phyloP scores from a whole-genome alignment of 768 basidiomycete genomes.

The Pleurotus cornucopiae region DNA sequence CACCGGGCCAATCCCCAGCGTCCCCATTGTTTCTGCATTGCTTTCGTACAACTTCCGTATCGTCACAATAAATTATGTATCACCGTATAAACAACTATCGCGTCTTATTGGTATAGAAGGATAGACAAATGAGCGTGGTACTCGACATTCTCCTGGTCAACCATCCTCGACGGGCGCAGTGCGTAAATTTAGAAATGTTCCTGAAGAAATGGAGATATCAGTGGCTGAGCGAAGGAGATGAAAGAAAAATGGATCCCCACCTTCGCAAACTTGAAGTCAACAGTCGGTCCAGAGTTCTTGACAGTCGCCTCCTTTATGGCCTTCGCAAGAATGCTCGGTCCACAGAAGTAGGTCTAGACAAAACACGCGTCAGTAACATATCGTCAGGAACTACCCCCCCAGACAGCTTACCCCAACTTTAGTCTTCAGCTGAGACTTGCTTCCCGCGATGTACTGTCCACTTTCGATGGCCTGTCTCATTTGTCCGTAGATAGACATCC shows the following conservation, averaged over 20 bases:
- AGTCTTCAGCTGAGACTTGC: constrained; percentile 74
- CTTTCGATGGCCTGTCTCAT: constrained; percentile 76
- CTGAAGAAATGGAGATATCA: constrained; percentile 23
- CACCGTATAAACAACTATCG: no score
- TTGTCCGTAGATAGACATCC: constrained; percentile 73
- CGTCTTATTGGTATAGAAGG: background rate
- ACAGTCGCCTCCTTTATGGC: constrained; percentile 70
- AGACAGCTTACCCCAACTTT: constrained; percentile 67
- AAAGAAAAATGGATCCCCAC: constrained; percentile 20
- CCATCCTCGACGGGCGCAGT: background rate
- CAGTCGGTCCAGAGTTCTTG: constrained; percentile 45
- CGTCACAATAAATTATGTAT: no score
- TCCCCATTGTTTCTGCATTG: no score
- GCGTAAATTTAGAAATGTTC: constrained; percentile 50
- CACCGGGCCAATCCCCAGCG: no score
- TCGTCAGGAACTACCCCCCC: background rate
- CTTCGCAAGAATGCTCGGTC: constrained; percentile 72
- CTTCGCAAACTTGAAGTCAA: constrained; percentile 83
- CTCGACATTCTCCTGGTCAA: background rate
- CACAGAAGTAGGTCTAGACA: constrained; percentile 82
- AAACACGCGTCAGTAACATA: constrained; percentile 12
- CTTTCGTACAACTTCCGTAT: no score
- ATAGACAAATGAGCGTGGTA: background rate
- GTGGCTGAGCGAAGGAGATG: background rate
- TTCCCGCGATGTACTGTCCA: constrained; percentile 79